Evolutionary conservation across 352 stramenopile species (phyloP).

Genomic region (Pythium sukuiense): DNA sequence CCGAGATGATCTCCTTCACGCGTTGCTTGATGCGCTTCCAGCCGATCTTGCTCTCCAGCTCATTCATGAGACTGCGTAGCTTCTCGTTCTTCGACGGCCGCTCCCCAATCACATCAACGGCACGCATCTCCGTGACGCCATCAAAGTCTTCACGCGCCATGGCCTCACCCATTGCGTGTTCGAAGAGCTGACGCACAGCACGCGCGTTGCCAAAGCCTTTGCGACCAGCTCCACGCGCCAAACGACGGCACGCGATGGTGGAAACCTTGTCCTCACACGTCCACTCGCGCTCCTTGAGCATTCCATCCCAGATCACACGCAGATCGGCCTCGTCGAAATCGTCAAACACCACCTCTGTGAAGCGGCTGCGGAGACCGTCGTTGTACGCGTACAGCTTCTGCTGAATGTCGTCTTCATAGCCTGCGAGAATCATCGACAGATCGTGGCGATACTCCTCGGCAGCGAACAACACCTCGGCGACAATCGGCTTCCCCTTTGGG

Average conservation of each 20-base stretch:
- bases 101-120: conserved; percentile 77
- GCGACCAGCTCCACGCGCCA: conserved; percentile 54
- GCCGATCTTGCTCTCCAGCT: conserved; percentile 77
- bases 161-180: conserved; percentile 53
- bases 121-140: conserved; percentile 46
- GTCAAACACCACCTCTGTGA: conserved; percentile 86
- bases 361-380: conserved; percentile 83
- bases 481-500: conserved; percentile 80
- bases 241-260: conserved; percentile 62
- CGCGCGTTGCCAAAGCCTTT: conserved; percentile 91
- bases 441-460: conserved; percentile 84
- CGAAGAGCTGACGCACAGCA: conserved; percentile 73
- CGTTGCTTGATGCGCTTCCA: conserved; percentile 81
- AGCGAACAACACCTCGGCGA: conserved; percentile 86
- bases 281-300: conserved; percentile 53
- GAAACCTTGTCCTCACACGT: conserved; percentile 44
- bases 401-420: conserved; percentile 93
- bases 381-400: conserved; percentile 93
- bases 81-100: conserved; percentile 78
- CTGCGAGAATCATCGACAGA: conserved; percentile 90
- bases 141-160: conserved; percentile 77
- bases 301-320: conserved; percentile 63
- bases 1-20: conserved; percentile 64
- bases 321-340: conserved; percentile 91
- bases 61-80: conserved; percentile 42